These are phyloP conservation scores for Cicer pinnatifidum DNA, from an alignment of 306 rosid species.

Conservation along the genomic window DNA sequence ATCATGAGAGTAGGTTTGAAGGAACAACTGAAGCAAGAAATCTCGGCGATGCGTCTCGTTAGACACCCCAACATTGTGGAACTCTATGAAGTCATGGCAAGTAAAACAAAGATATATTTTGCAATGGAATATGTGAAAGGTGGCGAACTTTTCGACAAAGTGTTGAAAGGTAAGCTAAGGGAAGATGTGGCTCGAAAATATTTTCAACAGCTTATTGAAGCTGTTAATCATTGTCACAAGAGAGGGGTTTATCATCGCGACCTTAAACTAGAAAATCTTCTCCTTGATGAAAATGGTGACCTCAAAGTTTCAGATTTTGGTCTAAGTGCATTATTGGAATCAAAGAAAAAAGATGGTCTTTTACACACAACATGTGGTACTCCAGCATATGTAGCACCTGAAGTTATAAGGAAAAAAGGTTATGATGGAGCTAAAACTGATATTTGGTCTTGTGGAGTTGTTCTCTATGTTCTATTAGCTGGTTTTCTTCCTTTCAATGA, in stretches of 20 bases:
- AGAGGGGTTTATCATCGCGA: slow-evolving; percentile 69
- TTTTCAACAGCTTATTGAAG: slow-evolving; percentile 68
- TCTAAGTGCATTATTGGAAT: slow-evolving; percentile 60
- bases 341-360: slow-evolving; percentile 55
- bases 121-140: slow-evolving; percentile 67
- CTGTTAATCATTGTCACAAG: slow-evolving; percentile 66
- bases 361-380: slow-evolving; percentile 76
- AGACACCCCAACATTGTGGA: slow-evolving; percentile 68
- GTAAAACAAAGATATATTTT: slow-evolving; percentile 68
- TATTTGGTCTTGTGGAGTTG: slow-evolving; percentile 82
- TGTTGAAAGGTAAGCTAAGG: slow-evolving; percentile 56
- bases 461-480: slow-evolving; percentile 69
- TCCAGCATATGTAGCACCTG: slow-evolving; percentile 71
- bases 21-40: slow-evolving; percentile 69
- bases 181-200: slow-evolving; percentile 65
- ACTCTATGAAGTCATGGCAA: slow-evolving; percentile 72
- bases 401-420: slow-evolving; percentile 63
- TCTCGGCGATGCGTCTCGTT: slow-evolving; percentile 56
- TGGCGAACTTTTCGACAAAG: slow-evolving; percentile 67
- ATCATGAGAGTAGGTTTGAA: slow-evolving; percentile 52
- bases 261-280: slow-evolving; percentile 68
- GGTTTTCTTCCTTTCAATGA: slow-evolving; percentile 76
- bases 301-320: slow-evolving; percentile 71
- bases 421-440: slow-evolving; percentile 79
- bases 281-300: slow-evolving; percentile 65